phyloP scores from a whole-genome alignment of 805 yeast genomes.

The Wickerhamomyces chambardii region DNA sequence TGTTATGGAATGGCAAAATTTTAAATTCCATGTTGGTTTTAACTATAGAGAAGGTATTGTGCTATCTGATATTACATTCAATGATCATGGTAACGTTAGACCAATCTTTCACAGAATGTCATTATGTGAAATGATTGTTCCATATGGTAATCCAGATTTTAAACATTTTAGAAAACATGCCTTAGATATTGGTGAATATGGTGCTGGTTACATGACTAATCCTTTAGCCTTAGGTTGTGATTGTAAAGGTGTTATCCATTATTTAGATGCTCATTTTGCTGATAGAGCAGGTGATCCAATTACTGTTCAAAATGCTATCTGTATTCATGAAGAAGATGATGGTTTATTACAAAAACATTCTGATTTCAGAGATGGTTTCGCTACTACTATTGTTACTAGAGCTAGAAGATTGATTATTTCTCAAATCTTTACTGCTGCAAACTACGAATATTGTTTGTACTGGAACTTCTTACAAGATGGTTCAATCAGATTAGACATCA shows the following conservation, averaged over 20 bases:
- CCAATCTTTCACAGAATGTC: slow-evolving; percentile 76
- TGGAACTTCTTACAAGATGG: slow-evolving; percentile 84
- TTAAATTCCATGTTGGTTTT: slow-evolving; percentile 72
- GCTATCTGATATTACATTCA: slow-evolving; percentile 61
- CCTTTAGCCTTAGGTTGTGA: slow-evolving; percentile 75
- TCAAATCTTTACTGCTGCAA: slow-evolving; percentile 81
- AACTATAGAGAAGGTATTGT: slow-evolving; percentile 84
- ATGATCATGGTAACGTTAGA: slow-evolving; percentile 67
- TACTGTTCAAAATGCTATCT: slow-evolving; percentile 67
- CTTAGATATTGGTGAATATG: slow-evolving; percentile 80
- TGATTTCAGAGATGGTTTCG: slow-evolving; percentile 74
- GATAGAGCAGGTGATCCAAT: slow-evolving; percentile 61
- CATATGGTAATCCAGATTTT: slow-evolving; percentile 71
- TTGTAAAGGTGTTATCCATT: slow-evolving; percentile 81
- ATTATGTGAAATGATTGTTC: slow-evolving; percentile 76
- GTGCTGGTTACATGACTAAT: slow-evolving; percentile 82
- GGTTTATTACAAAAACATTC: slow-evolving; percentile 76
- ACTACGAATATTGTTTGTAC: slow-evolving; percentile 79
- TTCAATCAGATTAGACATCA: slow-evolving; percentile 68
- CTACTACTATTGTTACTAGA: slow-evolving; percentile 67
- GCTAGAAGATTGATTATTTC: slow-evolving; percentile 67
- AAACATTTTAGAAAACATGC: slow-evolving; percentile 86
- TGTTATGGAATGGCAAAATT: slow-evolving; percentile 71
- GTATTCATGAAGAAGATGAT: slow-evolving; percentile 84
- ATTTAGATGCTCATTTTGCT: slow-evolving; percentile 70